Base-by-base conservation (phyloP, 2,329 filamentous ascomycete genomes). In the Hymenoscyphus repandus region DNA sequence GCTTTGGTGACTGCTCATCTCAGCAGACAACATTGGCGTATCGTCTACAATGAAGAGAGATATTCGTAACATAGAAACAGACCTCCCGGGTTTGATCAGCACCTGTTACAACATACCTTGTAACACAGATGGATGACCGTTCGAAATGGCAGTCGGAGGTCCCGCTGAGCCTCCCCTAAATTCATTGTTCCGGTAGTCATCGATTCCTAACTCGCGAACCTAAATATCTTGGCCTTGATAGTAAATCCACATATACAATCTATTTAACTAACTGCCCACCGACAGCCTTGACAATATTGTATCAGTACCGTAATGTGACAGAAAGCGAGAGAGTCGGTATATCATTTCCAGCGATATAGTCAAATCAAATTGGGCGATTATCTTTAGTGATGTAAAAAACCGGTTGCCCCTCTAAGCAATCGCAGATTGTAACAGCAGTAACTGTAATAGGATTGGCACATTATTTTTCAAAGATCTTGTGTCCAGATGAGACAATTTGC, bases 221-320 rank as follows among this genome's bases (percentile, higher is more conserved):
- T 56, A 51, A 6, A 20, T 20, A 33, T 46, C 38, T 12, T 34
- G 5, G 17, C 46, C 51, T 45, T 56, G 48, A 27, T 56, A 56
- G 27, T 53, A 53, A 6, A 56, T 2, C 51, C 54, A 56, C 15
- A 49, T 13, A 11, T 31, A 33, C n/a, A 40, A 22, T 7, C 51
- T 49, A 37, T 56, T 53, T 9, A 53, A 33, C 51, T 49, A 56
- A 7, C 52, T 53, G 1, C 53, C 48, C 11, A 49, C 39, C 7
- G 54, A 27, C 10, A 57, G 32, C 38, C 51, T 47, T 6, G 49
- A 51, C 15, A 34, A 9, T 7, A 45, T 45, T 52, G 41, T 7
- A 45, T 20, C 20, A 22, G 33, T 12, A 33, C 41, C 33, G 46
- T 51, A 11, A 52, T 39, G 41, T 37, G 13, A 12, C 31, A 6